Evolutionary conservation across 805 yeast genomes (phyloP), one percentile per base, ranked within the genome.

Genomic region (Lachancea quebecensis): DNA sequence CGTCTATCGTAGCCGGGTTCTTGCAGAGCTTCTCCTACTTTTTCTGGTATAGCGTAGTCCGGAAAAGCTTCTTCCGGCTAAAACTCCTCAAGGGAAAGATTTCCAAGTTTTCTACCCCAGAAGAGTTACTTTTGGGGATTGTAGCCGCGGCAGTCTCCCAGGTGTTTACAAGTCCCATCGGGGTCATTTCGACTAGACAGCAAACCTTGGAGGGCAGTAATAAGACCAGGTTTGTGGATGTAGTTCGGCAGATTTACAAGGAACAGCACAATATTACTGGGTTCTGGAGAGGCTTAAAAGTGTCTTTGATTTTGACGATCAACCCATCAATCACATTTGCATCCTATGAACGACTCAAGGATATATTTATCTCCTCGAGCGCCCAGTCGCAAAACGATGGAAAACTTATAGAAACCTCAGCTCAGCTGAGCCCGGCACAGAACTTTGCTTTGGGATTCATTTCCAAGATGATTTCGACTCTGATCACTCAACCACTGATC

Each of bases 291-390:
- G 95, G 95, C 0, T 72, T 87, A 46, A 82, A 86, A 62, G 95
- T 88, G 7, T 79, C 87, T 7, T 64, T 86, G 56, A 83, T 86
- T 10, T 73, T 87, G 41, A 86, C 91, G 15, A 69, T 82, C 41
- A 87, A 87, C 65, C 95, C 95, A 2, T 81, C 93, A 34, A 87
- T 87, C 59, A 87, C 95, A 2, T 87, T 86, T 59, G 91, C 95
- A 7, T 72, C 88, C 3, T 83, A 77, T 62, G 89, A 84, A 60
- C 74, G 86, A 52, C 70, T 86, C 53, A 80, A 76, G 58, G 70
- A 69, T 37, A 53, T 76, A 2, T 57, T 83, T 35, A 78, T 53
- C 29, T 66, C 65, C 66, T 67, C 38, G 51, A 42, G 32, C 36
- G 45, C 44, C 11, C 27, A 30, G 15, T 21, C 39, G 15, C 14